Evolutionary conservation across 106 monocot genomes (phyloP), one percentile per base, ranked within the genome.

Genomic region (Allium sativum): DNA sequence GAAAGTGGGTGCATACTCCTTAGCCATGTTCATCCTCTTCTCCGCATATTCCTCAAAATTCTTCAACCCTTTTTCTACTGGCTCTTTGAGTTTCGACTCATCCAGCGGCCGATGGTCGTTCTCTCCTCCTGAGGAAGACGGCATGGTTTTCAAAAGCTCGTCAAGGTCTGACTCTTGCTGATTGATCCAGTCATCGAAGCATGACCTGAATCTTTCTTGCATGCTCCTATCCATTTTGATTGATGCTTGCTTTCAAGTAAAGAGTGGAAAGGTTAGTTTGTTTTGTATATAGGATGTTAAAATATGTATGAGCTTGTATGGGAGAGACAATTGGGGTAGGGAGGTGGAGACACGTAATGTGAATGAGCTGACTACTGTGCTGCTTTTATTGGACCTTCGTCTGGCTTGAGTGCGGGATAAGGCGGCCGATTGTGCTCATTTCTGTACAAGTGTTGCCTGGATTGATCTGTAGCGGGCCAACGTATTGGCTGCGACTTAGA

Each of bases 31-130:
- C 18, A 59, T 11, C 31, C 85, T 73, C 31, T 17, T 18, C 20
- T 46, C 31, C 4, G 21, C 14, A 59, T 85, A 85, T 8, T 71
- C 68, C 15, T 74, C 71, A 71, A 71, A 81, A 59, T 40, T 61
- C n/a, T 44, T 21, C 60, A 85, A 21, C 68, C 53, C 56, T 61
- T 72, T 69, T n/a, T 69, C 63, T 0, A 74, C 56, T 18, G 71
- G 48, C 8, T 9, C 42, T 15, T 62, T 65, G 3, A 74, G 67
- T 8, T 14, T 18, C 1, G 20, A 1, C 52, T 74, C 73, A 19
- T 52, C 58, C 6, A 66, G 9, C 7, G 10, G 1, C n/a, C 31
- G 11, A 1, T 57, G 21, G 40, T 9, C 7, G 7, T 57, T 57
- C 22, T 57, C 9, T 12, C 18, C 22, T 21, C 10, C 8, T 21